Percentiles rank a stretch among this genome's conserved stretches.
Conservation (phyloP, 805 yeast species). For the Teunomyces tritomae region DNA sequence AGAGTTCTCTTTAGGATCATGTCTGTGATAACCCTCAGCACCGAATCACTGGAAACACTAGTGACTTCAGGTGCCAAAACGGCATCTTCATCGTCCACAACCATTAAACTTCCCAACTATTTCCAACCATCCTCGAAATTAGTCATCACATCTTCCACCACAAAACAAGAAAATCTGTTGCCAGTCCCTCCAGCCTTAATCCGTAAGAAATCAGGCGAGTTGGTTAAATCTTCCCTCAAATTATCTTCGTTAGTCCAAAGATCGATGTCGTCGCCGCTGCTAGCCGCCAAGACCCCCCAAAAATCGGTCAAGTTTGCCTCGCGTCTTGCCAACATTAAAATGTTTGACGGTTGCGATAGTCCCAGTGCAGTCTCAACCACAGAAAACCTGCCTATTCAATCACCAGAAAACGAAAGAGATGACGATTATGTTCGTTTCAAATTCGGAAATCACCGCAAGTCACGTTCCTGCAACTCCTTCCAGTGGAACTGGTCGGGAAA, state of each 20-base stretch:
- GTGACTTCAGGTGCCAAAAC: background rate
- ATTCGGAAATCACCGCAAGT: background rate
- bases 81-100: conserved; percentile 4
- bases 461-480: conserved; percentile 20
- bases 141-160: background rate
- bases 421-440: conserved; percentile 6
- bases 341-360: conserved; percentile 57
- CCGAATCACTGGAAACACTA: conserved; percentile 12
- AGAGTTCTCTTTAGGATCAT: background rate
- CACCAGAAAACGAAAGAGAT: conserved; percentile 19
- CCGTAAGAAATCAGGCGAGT: conserved; percentile 19
- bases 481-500: conserved; percentile 21
- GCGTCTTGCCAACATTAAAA: conserved; percentile 58
- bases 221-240: conserved; percentile 25
- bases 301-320: conserved; percentile 67
- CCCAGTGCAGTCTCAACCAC: conserved; percentile 60
- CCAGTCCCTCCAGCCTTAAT: conserved; percentile 7
- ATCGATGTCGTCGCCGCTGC: conserved; percentile 26
- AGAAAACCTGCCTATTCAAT: conserved; percentile 49
- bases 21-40: background rate
- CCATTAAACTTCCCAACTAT: conserved; percentile 11
- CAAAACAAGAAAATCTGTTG: background rate
- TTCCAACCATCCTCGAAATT: background rate
- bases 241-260: conserved; percentile 18
- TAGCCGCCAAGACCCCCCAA: conserved; percentile 8